Conservation (phyloP, 768 basidiomycete species). For the Boletus tomentosulus region DNA sequence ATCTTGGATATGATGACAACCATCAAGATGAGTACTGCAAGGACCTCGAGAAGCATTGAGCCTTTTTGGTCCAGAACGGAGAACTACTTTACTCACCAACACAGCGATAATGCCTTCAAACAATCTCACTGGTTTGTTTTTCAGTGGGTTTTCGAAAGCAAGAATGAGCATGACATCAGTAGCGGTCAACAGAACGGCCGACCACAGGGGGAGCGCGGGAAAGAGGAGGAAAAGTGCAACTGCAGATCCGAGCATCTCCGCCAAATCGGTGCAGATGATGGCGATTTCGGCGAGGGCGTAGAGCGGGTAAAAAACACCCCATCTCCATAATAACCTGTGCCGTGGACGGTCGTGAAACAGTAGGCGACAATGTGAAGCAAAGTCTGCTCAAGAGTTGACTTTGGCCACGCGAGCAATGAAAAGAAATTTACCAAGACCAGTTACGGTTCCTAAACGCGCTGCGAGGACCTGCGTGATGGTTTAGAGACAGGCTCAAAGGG, state of each 20-base stretch:
- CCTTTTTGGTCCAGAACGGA: neutral
- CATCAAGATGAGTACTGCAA: conserved; percentile 77
- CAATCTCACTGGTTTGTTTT: conserved; percentile 58
- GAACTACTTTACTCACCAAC: conserved; percentile 41
- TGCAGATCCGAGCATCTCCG: conserved; percentile 78
- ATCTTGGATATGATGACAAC: conserved; percentile 69
- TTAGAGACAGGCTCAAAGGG: neutral
- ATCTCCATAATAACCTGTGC: conserved; percentile 53
- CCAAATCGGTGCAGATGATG: conserved; percentile 74
- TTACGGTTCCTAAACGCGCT: conserved; percentile 76
- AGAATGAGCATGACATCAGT: conserved; percentile 69
- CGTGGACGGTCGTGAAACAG: conserved; percentile 62
- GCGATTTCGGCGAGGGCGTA: conserved; percentile 64
- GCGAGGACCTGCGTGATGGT: conserved; percentile 57
- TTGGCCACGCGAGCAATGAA: neutral
- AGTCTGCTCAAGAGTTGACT: conserved; percentile 37
- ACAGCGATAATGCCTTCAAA: conserved; percentile 64
- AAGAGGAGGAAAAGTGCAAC: conserved; percentile 77
- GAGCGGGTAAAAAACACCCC: conserved; percentile 60
- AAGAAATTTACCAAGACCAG: conserved; percentile 59
- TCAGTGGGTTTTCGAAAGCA: conserved; percentile 64
- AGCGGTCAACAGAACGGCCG: conserved; percentile 64
- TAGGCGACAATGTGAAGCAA: conserved; percentile 62
- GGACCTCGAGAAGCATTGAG: conserved; percentile 37
- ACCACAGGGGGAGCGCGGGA: conserved; percentile 65